Base-by-base conservation (phyloP, 768 basidiomycete species). In the Mycena amicta region DNA sequence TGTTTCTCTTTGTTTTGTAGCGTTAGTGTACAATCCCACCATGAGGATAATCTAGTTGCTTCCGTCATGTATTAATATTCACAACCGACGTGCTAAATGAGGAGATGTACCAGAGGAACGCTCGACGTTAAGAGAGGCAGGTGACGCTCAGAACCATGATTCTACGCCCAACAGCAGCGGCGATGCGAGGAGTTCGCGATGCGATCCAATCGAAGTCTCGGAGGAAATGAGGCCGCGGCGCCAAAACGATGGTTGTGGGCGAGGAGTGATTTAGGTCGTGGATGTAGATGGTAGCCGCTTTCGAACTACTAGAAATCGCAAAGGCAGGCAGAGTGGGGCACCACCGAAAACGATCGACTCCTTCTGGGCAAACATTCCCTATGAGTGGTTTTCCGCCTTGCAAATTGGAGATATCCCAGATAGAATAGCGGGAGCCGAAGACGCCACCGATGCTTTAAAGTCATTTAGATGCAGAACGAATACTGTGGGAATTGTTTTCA, bases 191-290 rank as follows among this genome's bases (percentile, higher is more conserved):
- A 56, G 85, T 86, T 23, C 85, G 76, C 25, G 80, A 60, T 3
- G 80, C 78, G 50, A 93, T 72, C 72, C 92, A 93, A 73, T 93
- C 92, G 65, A 93, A 90, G 68, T 90, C 87, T 52, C 81, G 80
- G 30, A 92, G 76, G 59, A 80, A 77, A 70, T 87, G 81, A 16
- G 91, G 91, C 25, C 82, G 82, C 26, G 83, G 77, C 26, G 80
- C 80, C 53, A 93, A 67, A 41, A 72, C 72, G 51, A 92, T 83
- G 8, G 78, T 71, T 16, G 82, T 84, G 26, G 90, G 89, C 56
- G 84, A 82, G 25, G 86, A 80, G 49, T 89, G 81, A 52, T 80
- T 80, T 45, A 79, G 76, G 64, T 89, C 89, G 73, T 90, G 83
- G 40, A 93, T 78, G 66, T 90, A 82, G 37, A 93, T 77, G 28